A percentile compares a stretch with the other conserved stretches of the same genome.
These are phyloP conservation scores for Schrenkiella parvula DNA, from an alignment of 345 rosid genomes.

Conservation along the genomic window DNA sequence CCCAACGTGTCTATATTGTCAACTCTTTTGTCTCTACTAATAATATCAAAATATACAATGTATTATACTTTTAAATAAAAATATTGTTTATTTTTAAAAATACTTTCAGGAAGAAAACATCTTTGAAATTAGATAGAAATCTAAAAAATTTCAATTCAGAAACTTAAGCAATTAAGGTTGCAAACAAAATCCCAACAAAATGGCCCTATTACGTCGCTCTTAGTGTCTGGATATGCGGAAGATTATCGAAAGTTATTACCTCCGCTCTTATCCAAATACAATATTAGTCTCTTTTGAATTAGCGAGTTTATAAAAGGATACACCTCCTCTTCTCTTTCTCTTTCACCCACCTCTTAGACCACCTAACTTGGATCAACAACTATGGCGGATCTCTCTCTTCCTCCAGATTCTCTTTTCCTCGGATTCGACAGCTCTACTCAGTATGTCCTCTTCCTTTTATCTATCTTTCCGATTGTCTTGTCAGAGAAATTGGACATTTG, in stretches of 20 bases:
- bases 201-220: no score
- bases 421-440: slow-evolving; percentile 94
- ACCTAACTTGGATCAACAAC: slow-evolving; percentile 2
- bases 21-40: no score
- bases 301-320: background rate
- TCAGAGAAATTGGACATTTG: background rate
- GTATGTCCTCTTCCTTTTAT: slow-evolving; percentile 37
- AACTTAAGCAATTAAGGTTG: no score
- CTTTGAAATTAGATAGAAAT: no score
- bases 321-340: background rate
- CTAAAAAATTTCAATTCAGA: no score
- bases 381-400: slow-evolving; percentile 60
- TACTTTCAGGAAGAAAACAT: no score
- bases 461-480: background rate
- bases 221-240: no score
- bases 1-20: no score
- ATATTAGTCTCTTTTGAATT: background rate
- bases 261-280: background rate
- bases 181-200: no score
- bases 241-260: background rate
- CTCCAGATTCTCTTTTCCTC: slow-evolving; percentile 68
- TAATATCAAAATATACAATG: no score
- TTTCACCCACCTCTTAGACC: background rate
- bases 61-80: no score
- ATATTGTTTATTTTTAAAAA: no score